Percentiles rank a stretch among this genome's conserved stretches.
phyloP scores from a whole-genome alignment of 108 stramenopile genomes.

The Pseudonitzschia delicatissima region DNA sequence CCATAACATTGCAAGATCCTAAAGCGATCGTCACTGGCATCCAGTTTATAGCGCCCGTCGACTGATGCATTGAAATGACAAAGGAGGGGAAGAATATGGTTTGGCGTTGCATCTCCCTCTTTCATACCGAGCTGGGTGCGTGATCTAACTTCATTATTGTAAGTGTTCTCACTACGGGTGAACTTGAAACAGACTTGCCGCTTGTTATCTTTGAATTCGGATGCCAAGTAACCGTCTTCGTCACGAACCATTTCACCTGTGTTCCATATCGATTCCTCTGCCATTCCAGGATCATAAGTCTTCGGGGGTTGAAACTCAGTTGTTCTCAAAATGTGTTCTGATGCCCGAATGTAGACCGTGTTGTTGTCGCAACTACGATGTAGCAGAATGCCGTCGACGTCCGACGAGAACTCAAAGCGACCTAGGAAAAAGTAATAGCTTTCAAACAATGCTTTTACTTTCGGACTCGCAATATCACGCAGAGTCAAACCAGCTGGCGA shows the following conservation, averaged over 20 bases:
- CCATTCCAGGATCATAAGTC: constrained; percentile 34
- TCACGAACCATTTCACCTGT: constrained; percentile 39
- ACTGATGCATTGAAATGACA: constrained; percentile 23
- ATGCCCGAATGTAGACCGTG: constrained; percentile 39
- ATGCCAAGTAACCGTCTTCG: constrained; percentile 26
- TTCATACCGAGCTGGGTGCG: constrained; percentile 36
- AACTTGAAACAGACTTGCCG: constrained; percentile 60
- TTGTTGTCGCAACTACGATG: constrained; percentile 36
- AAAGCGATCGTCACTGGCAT: constrained; percentile 48
- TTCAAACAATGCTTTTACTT: constrained; percentile 36
- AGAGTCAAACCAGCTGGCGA: constrained; percentile 23
- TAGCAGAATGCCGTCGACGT: constrained; percentile 29
- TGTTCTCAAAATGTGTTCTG: constrained; percentile 34
- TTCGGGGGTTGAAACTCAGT: constrained; percentile 30
- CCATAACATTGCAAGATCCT: constrained; percentile 23
- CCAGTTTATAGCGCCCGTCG: constrained; percentile 39
- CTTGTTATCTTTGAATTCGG: constrained; percentile 33
- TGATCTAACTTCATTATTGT: constrained; percentile 53
- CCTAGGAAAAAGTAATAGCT: constrained; percentile 46
- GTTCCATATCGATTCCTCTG: constrained; percentile 47
- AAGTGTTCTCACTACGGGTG: constrained; percentile 44
- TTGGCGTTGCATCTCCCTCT: constrained; percentile 6
- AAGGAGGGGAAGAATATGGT: constrained; percentile 29
- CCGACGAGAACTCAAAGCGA: constrained; percentile 41
- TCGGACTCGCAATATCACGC: constrained; percentile 43